These are phyloP conservation scores for Brassica juncea DNA, from an alignment of 345 rosid genomes.

Conservation along the genomic window DNA sequence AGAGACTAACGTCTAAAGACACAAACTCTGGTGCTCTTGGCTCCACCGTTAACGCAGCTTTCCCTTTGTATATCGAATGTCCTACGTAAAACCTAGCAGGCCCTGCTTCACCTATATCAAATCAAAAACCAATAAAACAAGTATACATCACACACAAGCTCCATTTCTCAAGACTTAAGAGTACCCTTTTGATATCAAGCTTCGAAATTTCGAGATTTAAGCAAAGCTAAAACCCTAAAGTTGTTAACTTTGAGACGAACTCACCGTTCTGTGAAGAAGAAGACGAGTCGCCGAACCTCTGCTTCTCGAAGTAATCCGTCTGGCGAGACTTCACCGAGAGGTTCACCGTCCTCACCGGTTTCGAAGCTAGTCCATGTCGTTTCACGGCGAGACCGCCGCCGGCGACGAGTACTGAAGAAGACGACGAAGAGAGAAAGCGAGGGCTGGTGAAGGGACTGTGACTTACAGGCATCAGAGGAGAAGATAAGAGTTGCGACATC, in stretches of 20 bases:
- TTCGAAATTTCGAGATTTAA: not conserved
- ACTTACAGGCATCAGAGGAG: conserved; percentile 20
- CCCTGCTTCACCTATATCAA: conserved; percentile 46
- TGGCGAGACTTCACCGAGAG: conserved; percentile 60
- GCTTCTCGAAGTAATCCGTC: conserved; percentile 58
- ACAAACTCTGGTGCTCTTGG: conserved; percentile 84
- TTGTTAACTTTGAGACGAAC: conserved; percentile 27
- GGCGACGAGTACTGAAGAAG: conserved; percentile 23
- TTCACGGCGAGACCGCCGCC: conserved; percentile 29
- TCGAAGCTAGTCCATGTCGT: conserved; percentile 33
- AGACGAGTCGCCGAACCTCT: conserved; percentile 43
- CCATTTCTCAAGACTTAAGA: not conserved
- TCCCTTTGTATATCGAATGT: conserved; percentile 93
- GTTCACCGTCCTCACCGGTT: conserved; percentile 35
- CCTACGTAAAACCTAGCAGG: conserved; percentile 71
- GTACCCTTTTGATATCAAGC: conserved; percentile 1
- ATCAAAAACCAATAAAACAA: conserved; percentile 8
- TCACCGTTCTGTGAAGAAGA: conserved; percentile 36
- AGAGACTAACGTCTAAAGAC: conserved; percentile 58
- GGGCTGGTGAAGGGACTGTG: conserved; percentile 43
- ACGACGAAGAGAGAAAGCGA: conserved; percentile 26
- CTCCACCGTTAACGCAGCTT: conserved; percentile 82
- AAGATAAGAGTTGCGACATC: conserved; percentile 41
- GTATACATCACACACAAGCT: conserved; percentile 14
- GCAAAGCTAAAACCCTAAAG: conserved; percentile 29